Base-by-base conservation (phyloP, 208 protist genomes). In the Naegleria lovaniensis region DNA sequence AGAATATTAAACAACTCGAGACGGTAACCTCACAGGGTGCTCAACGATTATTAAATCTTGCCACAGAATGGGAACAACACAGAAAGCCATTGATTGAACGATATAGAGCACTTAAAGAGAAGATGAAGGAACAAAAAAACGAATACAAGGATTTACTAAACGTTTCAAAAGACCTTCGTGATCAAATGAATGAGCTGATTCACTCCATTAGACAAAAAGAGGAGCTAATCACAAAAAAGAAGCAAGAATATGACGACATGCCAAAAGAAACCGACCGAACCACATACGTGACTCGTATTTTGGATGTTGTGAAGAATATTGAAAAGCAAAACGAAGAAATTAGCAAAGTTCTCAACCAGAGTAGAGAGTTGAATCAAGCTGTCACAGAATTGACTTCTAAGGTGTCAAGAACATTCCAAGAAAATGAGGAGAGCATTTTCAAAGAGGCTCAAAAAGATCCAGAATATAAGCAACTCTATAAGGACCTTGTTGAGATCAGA, bases 31-130 rank as follows among this genome's bases (percentile, higher is more conserved):
- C 11, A 33, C 25, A 11, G 22, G 13, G n/a, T n/a, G 36, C 3
- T 5, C 41, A 58, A 79, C 15, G 29, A 11, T 15, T 91, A 4
- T 48, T 85, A 0, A 25, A n/a, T 6, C 22, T 91, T 11, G 67
- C 58, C 4, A 75, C 36, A n/a, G 59, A 91, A 22, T 91, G 90
- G 90, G 90, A 91, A 91, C 38, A 48, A 79, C 40, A 55, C 16
- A 40, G 90, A 33, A 48, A 6, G 19, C 36, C 55, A 29, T 38
- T 91, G 25, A 76, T 85, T 38, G 25, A 91, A 41, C 11, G 79
- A 55, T 19, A 41, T 19, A 16, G 67, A 16, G 16, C 15, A 13
- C 13, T 76, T 0, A 83, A 84, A 13, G 5, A 40, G 9, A 25
- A 85, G 4, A 9, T 40, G 13, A 33, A n/a, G 13, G 25, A 88